Percentiles rank a stretch among this genome's conserved stretches.
phyloP scores from a whole-genome alignment of 169 alveolate genomes.

The Neospora caninum region DNA sequence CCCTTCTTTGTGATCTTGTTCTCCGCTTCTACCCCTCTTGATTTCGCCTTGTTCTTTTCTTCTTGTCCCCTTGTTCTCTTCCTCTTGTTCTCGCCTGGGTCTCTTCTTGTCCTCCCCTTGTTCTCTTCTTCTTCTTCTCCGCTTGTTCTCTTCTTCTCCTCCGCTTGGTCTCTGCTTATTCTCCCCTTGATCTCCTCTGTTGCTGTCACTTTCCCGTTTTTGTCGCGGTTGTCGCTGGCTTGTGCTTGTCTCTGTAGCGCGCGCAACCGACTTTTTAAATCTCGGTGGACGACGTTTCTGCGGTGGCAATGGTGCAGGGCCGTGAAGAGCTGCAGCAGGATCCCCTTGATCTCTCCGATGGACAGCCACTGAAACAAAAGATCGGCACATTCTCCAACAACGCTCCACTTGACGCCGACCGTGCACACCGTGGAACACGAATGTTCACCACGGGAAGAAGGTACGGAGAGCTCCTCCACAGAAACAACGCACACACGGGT shows the following conservation, averaged over 20 bases:
- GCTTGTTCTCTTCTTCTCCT: background rate
- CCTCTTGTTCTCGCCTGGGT: too few species aligned
- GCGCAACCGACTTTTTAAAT: conserved; percentile 87
- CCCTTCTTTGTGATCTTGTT: background rate
- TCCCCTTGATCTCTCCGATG: conserved; percentile 83
- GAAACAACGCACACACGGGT: too few species aligned
- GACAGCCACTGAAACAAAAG: conserved; percentile 69
- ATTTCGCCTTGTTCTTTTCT: background rate
- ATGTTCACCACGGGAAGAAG: too few species aligned
- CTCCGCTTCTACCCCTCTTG: background rate
- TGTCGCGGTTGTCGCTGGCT: background rate
- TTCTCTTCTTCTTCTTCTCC: background rate
- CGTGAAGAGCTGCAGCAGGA: conserved; percentile 82
- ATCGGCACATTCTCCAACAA: too few species aligned
- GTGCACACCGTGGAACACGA: too few species aligned
- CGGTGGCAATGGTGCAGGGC: conserved; percentile 89
- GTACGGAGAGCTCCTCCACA: too few species aligned
- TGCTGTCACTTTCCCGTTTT: background rate
- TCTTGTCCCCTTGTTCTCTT: background rate
- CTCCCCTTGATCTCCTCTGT: background rate
- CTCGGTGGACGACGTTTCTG: conserved; percentile 89
- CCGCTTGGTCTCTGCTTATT: background rate
- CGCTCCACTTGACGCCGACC: too few species aligned
- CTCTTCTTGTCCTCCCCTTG: too few species aligned
- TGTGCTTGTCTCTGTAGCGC: background rate